These are phyloP conservation scores for Aureobasidium pullulans DNA, from an alignment of 2,329 filamentous ascomycete genomes.

Conservation along the genomic window DNA sequence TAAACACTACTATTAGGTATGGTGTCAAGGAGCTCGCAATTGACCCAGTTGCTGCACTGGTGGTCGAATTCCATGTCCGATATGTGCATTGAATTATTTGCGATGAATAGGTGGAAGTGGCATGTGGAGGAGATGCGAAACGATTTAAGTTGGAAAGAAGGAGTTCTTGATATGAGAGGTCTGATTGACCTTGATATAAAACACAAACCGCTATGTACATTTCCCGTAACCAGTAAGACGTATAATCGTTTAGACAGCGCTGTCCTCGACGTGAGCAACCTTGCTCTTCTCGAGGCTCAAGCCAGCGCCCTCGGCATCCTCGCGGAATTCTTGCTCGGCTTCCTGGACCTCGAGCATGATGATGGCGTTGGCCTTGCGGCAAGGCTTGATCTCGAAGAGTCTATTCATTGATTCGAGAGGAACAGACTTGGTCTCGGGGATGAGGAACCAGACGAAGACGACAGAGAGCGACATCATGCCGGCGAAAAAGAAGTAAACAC, in stretches of 20 bases:
- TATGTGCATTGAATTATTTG: too few species aligned
- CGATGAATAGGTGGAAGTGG: too few species aligned
- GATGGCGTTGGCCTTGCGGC: conserved; percentile 32
- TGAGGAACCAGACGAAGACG: conserved; percentile 39
- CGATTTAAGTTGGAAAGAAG: too few species aligned
- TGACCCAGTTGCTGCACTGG: too few species aligned
- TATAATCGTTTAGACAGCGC: background rate
- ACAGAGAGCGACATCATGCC: conserved; percentile 39
- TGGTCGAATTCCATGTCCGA: too few species aligned
- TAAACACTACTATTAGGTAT: too few species aligned
- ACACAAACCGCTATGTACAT: background rate
- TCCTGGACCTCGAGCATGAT: conserved; percentile 28
- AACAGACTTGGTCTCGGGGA: conserved; percentile 38
- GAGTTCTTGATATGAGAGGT: too few species aligned
- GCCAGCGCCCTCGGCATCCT: conserved; percentile 8
- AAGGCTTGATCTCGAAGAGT: conserved; percentile 38
- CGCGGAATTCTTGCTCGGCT: conserved; percentile 6
- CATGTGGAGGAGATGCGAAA: too few species aligned
- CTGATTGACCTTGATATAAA: background rate
- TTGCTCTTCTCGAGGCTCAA: conserved; percentile 7
- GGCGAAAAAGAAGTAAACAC: conserved; percentile 40
- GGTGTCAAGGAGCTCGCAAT: too few species aligned
- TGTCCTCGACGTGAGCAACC: background rate
- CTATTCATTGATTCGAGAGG: conserved; percentile 42
- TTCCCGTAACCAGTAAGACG: background rate